Percentiles rank a stretch among this genome's conserved stretches.
phyloP scores from a whole-genome alignment of 768 basidiomycete species.

The Sporobolomyces roseus region DNA sequence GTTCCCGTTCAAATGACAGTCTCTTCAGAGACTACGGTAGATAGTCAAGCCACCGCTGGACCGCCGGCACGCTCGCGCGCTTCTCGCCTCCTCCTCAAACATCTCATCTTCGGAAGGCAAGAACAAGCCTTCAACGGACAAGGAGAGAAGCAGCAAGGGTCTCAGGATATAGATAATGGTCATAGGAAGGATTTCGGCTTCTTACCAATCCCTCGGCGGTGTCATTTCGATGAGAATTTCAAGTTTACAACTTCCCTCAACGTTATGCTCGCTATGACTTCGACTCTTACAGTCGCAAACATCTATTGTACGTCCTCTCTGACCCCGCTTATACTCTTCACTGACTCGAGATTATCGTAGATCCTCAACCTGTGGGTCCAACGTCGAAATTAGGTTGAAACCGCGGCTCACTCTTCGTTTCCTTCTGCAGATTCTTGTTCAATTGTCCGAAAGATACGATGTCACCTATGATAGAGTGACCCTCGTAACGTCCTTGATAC shows the following conservation, averaged over 20 bases:
- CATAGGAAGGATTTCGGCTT: conserved; percentile 52
- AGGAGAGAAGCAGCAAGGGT: too few relatives aligned
- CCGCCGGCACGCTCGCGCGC: too few relatives aligned
- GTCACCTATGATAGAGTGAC: conserved; percentile 16
- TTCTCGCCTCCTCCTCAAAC: too few relatives aligned
- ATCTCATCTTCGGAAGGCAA: too few relatives aligned
- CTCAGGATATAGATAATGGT: too few relatives aligned
- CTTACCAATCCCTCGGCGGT: conserved; percentile 48
- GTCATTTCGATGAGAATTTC: conserved; percentile 40
- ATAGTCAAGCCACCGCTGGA: not conserved
- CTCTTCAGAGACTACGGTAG: not conserved
- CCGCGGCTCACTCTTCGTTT: not conserved
- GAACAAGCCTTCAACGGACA: too few relatives aligned
- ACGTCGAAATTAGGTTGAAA: too few relatives aligned
- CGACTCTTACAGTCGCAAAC: conserved; percentile 42
- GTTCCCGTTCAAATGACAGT: not conserved
- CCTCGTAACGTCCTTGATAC: conserved; percentile 2
- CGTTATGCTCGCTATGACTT: conserved; percentile 47
- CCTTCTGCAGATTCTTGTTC: conserved; percentile 48
- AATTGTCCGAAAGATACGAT: not conserved
- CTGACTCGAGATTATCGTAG: too few relatives aligned
- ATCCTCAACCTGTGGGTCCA: not conserved
- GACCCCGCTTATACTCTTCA: too few relatives aligned
- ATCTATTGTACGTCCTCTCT: conserved; percentile 18
- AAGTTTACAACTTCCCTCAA: conserved; percentile 41